These are phyloP conservation scores for Daldinia decipiens DNA, from an alignment of 495 filamentous ascomycete species.

Conservation along the genomic window DNA sequence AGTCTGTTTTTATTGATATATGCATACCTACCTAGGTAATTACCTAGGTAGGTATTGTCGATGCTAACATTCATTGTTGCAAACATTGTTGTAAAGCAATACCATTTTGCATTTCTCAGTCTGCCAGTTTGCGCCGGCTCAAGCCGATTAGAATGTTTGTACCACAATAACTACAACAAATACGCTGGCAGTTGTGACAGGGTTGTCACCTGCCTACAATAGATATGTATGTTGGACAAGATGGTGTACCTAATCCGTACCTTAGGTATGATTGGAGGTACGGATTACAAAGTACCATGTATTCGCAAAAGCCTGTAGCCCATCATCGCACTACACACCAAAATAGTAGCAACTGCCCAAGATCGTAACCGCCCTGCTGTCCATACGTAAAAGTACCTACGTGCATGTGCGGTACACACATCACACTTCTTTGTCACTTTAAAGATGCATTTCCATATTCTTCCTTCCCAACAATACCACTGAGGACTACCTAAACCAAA, in stretches of 20 bases:
- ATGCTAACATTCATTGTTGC: neutral
- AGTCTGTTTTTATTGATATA: neutral
- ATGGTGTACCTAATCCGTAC: neutral
- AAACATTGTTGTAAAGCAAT: neutral
- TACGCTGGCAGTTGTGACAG: constrained; percentile 3
- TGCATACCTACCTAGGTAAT: no score
- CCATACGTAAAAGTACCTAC: neutral
- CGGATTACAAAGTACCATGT: neutral
- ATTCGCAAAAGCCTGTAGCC: neutral
- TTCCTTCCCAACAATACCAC: constrained; percentile 12
- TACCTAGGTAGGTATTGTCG: neutral
- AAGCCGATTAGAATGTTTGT: neutral
- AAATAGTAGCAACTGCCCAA: constrained; percentile 5
- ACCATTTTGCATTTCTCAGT: constrained; percentile 1
- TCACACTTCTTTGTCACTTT: constrained; percentile 8
- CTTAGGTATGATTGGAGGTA: neutral
- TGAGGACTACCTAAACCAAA: neutral
- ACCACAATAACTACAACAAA: neutral
- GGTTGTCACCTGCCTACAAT: constrained; percentile 2
- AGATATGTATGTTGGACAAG: no score
- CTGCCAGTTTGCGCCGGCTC: constrained; percentile 1
- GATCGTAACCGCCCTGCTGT: neutral
- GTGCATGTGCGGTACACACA: neutral
- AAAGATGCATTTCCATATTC: constrained; percentile 5
- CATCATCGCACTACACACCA: constrained; percentile 8